Conservation (phyloP, 2,329 filamentous ascomycete genomes). For the Arthrobotrys sphaeroides region DNA sequence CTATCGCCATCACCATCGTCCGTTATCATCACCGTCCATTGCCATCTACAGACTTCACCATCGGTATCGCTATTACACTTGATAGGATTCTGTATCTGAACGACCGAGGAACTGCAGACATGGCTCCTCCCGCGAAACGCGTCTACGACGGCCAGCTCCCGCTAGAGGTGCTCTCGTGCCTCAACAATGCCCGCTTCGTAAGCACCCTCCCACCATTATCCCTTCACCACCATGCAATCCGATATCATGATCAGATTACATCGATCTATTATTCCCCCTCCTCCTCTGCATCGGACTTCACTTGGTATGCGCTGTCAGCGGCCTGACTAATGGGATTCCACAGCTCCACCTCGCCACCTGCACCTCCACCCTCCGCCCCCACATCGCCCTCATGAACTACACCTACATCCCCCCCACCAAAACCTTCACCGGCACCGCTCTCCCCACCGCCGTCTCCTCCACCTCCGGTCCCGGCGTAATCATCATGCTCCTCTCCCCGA, state of each 20-base stretch:
- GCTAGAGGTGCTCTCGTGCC: slow-evolving; percentile 84
- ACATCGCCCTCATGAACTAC: slow-evolving; percentile 98
- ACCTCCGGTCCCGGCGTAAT: slow-evolving; percentile 70
- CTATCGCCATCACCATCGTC: too few species aligned
- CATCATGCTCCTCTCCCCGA: slow-evolving; percentile 88
- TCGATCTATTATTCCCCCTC: background rate
- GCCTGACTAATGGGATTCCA: background rate
- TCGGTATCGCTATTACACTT: background rate
- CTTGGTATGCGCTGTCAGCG: slow-evolving; percentile 4
- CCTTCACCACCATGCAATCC: slow-evolving; percentile 50
- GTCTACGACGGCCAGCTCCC: slow-evolving; percentile 69
- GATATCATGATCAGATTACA: slow-evolving; percentile 15
- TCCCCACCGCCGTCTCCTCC: slow-evolving; percentile 49
- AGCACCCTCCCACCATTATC: slow-evolving; percentile 60
- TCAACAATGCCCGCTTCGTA: slow-evolving; percentile 95
- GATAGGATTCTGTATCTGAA: background rate
- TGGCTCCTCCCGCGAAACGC: slow-evolving; percentile 20
- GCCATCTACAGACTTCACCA: too few species aligned
- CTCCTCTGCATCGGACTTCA: slow-evolving; percentile 24
- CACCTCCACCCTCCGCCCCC: slow-evolving; percentile 76
- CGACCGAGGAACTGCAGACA: too few species aligned
- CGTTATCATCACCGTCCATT: too few species aligned
- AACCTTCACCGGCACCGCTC: slow-evolving; percentile 29
- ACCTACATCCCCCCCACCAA: slow-evolving; percentile 78
- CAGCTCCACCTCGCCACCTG: slow-evolving; percentile 96